phyloP scores from a whole-genome alignment of 352 stramenopile species.

The Globisporangium paroecandrum region DNA sequence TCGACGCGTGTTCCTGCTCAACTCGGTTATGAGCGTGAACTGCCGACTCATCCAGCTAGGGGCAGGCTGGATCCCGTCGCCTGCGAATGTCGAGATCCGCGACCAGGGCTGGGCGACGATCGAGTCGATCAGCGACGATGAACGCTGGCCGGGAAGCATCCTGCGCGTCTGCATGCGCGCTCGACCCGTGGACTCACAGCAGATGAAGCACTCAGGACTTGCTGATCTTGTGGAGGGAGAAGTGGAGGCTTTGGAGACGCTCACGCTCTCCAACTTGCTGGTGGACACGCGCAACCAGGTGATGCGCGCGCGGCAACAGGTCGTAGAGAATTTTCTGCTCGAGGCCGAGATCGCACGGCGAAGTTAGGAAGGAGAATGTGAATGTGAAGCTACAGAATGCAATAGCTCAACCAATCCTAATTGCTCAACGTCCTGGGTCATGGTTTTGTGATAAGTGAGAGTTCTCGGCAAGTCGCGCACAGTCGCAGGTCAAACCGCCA shows the following conservation, averaged over 20 bases:
- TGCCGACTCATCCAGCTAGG: background rate
- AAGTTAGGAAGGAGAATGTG: background rate
- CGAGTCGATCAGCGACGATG: background rate
- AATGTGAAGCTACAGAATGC: background rate
- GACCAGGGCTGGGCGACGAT: background rate
- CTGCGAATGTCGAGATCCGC: background rate
- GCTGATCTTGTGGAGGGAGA: background rate
- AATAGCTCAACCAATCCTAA: background rate
- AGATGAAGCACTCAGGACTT: background rate
- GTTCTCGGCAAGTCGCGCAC: too few relatives aligned
- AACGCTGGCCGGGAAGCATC: background rate
- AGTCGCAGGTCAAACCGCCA: too few relatives aligned
- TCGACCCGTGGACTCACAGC: background rate
- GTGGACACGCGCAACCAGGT: conserved; percentile 2
- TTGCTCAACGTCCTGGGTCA: too few relatives aligned
- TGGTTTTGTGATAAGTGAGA: too few relatives aligned
- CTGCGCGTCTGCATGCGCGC: background rate
- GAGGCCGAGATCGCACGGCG: conserved; percentile 5
- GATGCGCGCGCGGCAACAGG: conserved; percentile 8
- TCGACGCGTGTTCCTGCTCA: background rate
- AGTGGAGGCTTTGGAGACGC: background rate
- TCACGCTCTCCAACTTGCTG: conserved; percentile 3
- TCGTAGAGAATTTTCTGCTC: conserved; percentile 18
- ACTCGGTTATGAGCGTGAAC: background rate
- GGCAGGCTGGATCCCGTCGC: background rate